A percentile compares a stretch with the other conserved stretches of the same genome.
Conservation (phyloP, 2,329 filamentous ascomycete species). For the Talaromyces verruculosus region DNA sequence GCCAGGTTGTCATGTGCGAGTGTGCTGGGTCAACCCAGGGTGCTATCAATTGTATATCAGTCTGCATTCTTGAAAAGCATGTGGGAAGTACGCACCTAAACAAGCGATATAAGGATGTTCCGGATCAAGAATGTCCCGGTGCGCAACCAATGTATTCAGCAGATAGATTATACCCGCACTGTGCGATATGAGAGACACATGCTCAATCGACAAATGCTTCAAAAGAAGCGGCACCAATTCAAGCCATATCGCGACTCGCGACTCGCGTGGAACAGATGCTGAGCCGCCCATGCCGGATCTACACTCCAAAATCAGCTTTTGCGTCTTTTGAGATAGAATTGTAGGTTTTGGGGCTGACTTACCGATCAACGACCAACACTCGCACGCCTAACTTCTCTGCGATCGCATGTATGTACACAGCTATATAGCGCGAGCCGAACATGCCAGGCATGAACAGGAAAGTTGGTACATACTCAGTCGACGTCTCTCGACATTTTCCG, state of each 20-base stretch:
- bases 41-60: too few species aligned
- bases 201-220: constrained; percentile 35
- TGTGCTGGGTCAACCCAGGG: constrained; percentile 46
- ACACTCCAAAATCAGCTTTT: background rate
- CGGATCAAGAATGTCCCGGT: constrained; percentile 36
- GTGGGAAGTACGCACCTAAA: constrained; percentile 27
- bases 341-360: constrained; percentile 9
- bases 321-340: background rate
- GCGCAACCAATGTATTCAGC: constrained; percentile 42
- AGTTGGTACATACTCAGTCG: constrained; percentile 8
- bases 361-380: constrained; percentile 29
- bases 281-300: constrained; percentile 50
- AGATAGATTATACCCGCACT: constrained; percentile 46
- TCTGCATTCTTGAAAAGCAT: too few species aligned
- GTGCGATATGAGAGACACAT: constrained; percentile 44
- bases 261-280: constrained; percentile 36
- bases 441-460: constrained; percentile 31
- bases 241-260: constrained; percentile 43
- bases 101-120: constrained; percentile 33
- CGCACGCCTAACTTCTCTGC: constrained; percentile 29
- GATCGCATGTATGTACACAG: constrained; percentile 27
- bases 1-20: constrained; percentile 34
- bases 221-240: constrained; percentile 45
- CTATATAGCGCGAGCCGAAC: constrained; percentile 30
- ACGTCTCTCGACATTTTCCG: constrained; percentile 18